Evolutionary conservation across 176 grass and related monocot genomes (phyloP).

Genomic region (Puya raimondii): DNA sequence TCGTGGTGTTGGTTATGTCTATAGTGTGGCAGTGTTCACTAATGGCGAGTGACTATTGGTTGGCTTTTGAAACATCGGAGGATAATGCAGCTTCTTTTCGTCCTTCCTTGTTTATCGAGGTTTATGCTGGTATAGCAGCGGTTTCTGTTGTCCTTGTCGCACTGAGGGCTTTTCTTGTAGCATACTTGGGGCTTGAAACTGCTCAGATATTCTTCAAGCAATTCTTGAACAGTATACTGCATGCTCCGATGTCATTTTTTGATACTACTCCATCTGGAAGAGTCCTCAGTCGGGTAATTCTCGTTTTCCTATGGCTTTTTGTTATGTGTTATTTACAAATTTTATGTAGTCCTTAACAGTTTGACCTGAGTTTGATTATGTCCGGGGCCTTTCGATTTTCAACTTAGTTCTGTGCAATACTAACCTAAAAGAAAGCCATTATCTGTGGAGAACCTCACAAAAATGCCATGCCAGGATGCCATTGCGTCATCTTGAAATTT

Average conservation of each 20-base stretch:
- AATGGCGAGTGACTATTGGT: slow-evolving; percentile 86
- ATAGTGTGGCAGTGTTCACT: slow-evolving; percentile 52
- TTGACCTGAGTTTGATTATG: no score
- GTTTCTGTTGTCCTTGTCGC: slow-evolving; percentile 46
- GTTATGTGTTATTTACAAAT: not conserved
- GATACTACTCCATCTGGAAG: slow-evolving; percentile 94
- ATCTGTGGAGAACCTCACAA: no score
- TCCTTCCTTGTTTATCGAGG: slow-evolving; percentile 52
- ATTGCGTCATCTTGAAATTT: no score
- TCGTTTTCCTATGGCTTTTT: not conserved
- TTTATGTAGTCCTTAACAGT: no score
- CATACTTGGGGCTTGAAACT: slow-evolving; percentile 59
- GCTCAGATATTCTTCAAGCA: slow-evolving; percentile 74
- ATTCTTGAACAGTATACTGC: slow-evolving; percentile 82
- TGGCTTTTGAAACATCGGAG: slow-evolving; percentile 63
- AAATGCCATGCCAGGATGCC: not conserved
- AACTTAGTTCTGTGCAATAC: no score
- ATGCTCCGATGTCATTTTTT: slow-evolving; percentile 95
- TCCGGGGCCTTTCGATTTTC: no score
- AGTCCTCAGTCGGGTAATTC: slow-evolving; percentile 84
- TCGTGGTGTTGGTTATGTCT: slow-evolving; percentile 33
- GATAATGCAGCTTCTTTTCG: slow-evolving; percentile 36
- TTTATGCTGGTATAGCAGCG: slow-evolving; percentile 42
- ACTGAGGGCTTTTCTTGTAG: slow-evolving; percentile 44
- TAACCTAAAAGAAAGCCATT: no score